Evolutionary conservation across 352 stramenopile species (phyloP).

Genomic region (Poterioochromonas sp.): DNA sequence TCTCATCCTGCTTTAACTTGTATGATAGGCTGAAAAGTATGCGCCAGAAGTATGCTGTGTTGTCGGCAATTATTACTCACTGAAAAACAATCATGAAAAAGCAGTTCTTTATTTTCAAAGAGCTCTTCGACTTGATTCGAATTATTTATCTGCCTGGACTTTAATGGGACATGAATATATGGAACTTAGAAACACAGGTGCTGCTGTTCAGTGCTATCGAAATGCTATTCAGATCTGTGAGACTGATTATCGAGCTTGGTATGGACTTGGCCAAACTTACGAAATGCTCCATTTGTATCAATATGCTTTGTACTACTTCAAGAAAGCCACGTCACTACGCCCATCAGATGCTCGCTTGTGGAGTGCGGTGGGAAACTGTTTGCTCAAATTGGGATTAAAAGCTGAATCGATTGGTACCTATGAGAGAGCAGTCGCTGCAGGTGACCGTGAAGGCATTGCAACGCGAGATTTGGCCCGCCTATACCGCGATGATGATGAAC

Average conservation of each 20-base stretch:
- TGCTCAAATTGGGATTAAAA: constrained; percentile 35
- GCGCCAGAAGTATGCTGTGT: constrained; percentile 95
- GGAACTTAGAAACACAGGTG: constrained; percentile 88
- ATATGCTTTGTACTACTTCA: constrained; percentile 97
- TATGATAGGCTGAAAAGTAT: constrained; percentile 80
- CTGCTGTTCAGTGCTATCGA: constrained; percentile 85
- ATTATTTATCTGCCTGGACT: constrained; percentile 91
- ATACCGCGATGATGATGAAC: neutral
- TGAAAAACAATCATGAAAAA: constrained; percentile 80
- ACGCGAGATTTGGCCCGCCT: constrained; percentile 18
- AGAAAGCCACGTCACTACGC: constrained; percentile 83
- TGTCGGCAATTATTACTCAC: constrained; percentile 78
- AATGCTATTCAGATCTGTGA: constrained; percentile 64
- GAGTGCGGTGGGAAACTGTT: constrained; percentile 76
- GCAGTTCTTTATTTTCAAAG: constrained; percentile 93
- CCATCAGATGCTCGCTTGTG: constrained; percentile 95
- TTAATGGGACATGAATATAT: constrained; percentile 97
- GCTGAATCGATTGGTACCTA: neutral
- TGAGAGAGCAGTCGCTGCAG: neutral
- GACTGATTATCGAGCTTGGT: constrained; percentile 93
- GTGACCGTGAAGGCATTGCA: constrained; percentile 17
- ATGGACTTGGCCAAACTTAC: constrained; percentile 94
- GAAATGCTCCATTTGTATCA: constrained; percentile 93
- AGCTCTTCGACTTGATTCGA: constrained; percentile 82
- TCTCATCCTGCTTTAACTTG: neutral